Percentiles rank a stretch among this genome's conserved stretches.
Conservation (phyloP, 352 stramenopile species). For the Pythium brachiatum region DNA sequence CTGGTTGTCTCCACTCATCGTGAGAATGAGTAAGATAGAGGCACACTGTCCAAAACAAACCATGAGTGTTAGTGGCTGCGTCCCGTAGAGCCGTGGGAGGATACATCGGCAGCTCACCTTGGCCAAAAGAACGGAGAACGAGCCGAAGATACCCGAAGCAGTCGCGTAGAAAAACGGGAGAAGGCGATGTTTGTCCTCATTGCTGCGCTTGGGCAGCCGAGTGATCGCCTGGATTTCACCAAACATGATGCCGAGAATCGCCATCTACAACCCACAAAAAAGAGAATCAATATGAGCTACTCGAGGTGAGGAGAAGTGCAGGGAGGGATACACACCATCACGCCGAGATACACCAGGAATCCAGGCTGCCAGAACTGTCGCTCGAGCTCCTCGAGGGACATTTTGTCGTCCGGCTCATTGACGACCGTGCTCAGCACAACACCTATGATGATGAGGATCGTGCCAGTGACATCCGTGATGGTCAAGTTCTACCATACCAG, state of each 20-base stretch:
- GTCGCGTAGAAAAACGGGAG: conserved; percentile 82
- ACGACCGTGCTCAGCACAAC: conserved; percentile 80
- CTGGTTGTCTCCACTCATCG: conserved; percentile 75
- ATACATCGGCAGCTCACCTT: too few relatives aligned
- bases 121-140: conserved; percentile 76
- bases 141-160: conserved; percentile 79
- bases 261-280: conserved; percentile 31
- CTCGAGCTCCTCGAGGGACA: conserved; percentile 77
- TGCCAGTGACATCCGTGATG: conserved; percentile 63
- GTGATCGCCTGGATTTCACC: conserved; percentile 67
- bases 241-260: conserved; percentile 66
- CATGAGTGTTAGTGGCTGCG: too few relatives aligned
- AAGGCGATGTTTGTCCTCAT: conserved; percentile 64
- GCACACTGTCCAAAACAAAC: conserved; percentile 40
- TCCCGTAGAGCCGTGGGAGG: too few relatives aligned
- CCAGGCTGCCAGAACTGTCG: conserved; percentile 72
- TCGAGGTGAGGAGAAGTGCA: background rate
- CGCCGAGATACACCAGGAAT: conserved; percentile 73
- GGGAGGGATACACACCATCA: conserved; percentile 51
- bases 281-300: background rate
- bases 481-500: conserved; percentile 41
- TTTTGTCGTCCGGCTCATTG: conserved; percentile 77
- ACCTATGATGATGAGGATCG: conserved; percentile 76
- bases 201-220: conserved; percentile 40
- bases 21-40: conserved; percentile 78